Evolutionary conservation across 352 stramenopile genomes (phyloP).

Genomic region (Bremia lactucae): DNA sequence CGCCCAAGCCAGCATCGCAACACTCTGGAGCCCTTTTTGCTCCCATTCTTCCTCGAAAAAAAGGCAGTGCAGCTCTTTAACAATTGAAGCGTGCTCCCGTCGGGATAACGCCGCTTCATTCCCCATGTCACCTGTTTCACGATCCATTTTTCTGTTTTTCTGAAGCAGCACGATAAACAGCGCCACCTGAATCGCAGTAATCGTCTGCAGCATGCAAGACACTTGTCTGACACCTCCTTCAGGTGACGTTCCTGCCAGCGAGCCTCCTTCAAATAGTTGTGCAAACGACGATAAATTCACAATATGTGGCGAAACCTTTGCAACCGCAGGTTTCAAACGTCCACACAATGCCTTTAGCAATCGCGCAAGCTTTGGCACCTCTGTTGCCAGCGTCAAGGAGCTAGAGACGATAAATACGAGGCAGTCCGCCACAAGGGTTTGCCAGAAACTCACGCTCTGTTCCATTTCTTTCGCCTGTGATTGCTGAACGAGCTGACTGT

Average conservation of each 20-base stretch:
- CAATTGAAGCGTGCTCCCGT: conserved; percentile 34
- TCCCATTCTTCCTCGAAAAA: conserved; percentile 63
- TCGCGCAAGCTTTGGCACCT: conserved; percentile 42
- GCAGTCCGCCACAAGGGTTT: conserved; percentile 58
- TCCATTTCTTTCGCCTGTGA: conserved; percentile 44
- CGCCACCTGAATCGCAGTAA: conserved; percentile 60
- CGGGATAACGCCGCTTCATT: conserved; percentile 28
- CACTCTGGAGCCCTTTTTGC: conserved; percentile 53
- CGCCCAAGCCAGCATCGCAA: conserved; percentile 69
- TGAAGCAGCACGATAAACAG: conserved; percentile 53
- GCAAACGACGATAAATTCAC: conserved; percentile 69
- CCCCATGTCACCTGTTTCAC: conserved; percentile 42
- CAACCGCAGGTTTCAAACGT: conserved; percentile 42
- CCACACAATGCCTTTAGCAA: conserved; percentile 46
- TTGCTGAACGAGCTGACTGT: conserved; percentile 42
- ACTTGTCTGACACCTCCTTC: conserved; percentile 65
- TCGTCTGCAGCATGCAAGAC: conserved; percentile 62
- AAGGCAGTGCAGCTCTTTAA: conserved; percentile 50
- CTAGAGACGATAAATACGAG: conserved; percentile 55
- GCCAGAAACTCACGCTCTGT: conserved; percentile 67
- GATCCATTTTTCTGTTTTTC: conserved; percentile 50
- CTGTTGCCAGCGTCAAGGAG: conserved; percentile 32
- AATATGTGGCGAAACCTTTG: conserved; percentile 73
- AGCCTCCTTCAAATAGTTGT: conserved; percentile 64
- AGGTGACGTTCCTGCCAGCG: conserved; percentile 44